Base-by-base conservation (phyloP, 129 eudicot species). In the Centella asiatica region DNA sequence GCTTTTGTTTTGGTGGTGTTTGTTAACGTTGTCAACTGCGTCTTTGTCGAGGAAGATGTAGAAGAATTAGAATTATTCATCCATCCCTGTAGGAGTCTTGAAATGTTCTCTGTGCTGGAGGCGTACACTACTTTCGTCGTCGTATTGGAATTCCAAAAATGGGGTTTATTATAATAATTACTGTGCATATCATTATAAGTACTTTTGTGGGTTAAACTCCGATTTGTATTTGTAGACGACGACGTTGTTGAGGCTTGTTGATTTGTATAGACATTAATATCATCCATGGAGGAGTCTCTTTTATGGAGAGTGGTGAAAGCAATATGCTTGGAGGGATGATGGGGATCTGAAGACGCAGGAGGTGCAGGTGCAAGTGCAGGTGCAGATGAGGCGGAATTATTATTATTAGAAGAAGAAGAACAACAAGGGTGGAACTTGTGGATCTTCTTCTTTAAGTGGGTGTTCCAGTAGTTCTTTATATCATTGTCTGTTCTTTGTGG, bases 401-500 rank as follows among this genome's bases (percentile, higher is more conserved):
- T 72, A 13, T 72, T 69, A 49, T 81, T 77, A 44, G n/a, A 25
- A 17, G 54, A 62, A 27, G 53, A 62, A 44, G 67, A 13, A 26
- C 39, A 22, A 0, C 52, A 40, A 3, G 81, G 34, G 36, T 80
- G 90, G 44, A 72, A 51, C 62, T 68, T 83, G 62, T 76, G 80
- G 45, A 86, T 67, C 81, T 87, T 87, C 71, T 87, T 87, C 60
- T 87, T 87, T 69, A 87, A 64, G 72, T 87, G 95, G 18, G 95
- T 87, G 74, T 87, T 87, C 95, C 95, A 87, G 66, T 87, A 87
- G 62, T 83, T 87, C 79, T 87, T 87, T 28, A 87, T 83, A 62
- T 87, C 95, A 36, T 87, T 87, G 44, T 87, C 95, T 10, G 95
- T 87, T 76, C 95, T 76, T 62, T 87, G 92, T 4, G 95, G 95